Base-by-base conservation (phyloP, 805 yeast genomes). In the Candida mattraensis region DNA sequence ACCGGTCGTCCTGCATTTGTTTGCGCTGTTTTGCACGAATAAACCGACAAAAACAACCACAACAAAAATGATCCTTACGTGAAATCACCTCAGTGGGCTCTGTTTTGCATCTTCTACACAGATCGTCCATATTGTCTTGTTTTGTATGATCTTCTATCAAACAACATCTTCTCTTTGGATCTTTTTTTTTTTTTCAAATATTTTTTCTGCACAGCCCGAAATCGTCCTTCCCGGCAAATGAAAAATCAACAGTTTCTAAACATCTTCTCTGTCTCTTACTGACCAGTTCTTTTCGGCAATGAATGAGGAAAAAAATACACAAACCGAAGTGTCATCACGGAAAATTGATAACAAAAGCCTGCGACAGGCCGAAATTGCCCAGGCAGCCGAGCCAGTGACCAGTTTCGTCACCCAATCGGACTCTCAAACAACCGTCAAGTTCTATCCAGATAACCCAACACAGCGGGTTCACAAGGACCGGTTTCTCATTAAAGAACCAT, bases 371-470 rank as follows among this genome's bases (percentile, higher is more conserved):
- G 51, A 53, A 28, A 18, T 23, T 19, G 20, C n/a, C 5, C 7
- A 18, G 10, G 37, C 30, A 3, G 69, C 69, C 26, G 68, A 64
- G 33, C 50, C 50, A 3, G 62, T 68, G 37, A 78, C 78, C 3
- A 71, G 75, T 45, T 83, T 81, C 53, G 61, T 63, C 46, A 70
- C 82, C 8, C 39, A 53, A 15, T 44, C 71, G 34, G 84, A 81
- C 15, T 61, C 63, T 4, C 36, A 56, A 35, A 53, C 63, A 0
- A 78, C 78, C 3, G 66, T 67, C 57, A 80, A 78, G 54, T 83
- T 77, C 53, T 87, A 84, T 52, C 98, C 98, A 0, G 99, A 93
- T 47, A 78, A 80, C 36, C 98, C 98, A 16, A 79, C 83, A 7
- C 76, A 80, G 24, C 72, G 76, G 34, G 63, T 76, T 17, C 89